Evolutionary conservation across 441 rosid species (phyloP).

Genomic region (Melastoma candidum): DNA sequence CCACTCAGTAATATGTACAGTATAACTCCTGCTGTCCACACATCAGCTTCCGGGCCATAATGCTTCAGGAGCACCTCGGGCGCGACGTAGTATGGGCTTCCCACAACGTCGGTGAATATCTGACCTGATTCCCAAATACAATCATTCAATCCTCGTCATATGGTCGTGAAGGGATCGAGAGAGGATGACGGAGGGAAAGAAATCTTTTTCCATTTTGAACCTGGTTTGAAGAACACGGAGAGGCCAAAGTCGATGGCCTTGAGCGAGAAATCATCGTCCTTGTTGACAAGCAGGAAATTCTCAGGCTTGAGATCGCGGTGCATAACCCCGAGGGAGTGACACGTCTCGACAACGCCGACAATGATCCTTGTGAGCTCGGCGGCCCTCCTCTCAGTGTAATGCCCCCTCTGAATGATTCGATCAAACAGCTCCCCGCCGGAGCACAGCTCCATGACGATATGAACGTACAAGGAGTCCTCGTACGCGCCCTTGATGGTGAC

Average conservation of each 20-base stretch:
- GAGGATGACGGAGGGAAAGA: not conserved
- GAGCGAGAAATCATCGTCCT: slow-evolving; percentile 92
- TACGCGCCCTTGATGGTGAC: slow-evolving; percentile 94
- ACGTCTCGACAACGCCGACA: slow-evolving; percentile 90
- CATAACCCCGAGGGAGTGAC: slow-evolving; percentile 95
- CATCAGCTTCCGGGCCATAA: slow-evolving; percentile 95
- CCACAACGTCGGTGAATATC: slow-evolving; percentile 84
- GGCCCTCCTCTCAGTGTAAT: slow-evolving; percentile 88
- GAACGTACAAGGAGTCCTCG: slow-evolving; percentile 76
- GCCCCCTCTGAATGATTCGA: slow-evolving; percentile 90
- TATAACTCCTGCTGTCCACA: slow-evolving; percentile 98
- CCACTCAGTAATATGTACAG: slow-evolving; percentile 89
- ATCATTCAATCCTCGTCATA: not conserved
- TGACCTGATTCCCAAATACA: slow-evolving; percentile 35
- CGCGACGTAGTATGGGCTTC: slow-evolving; percentile 95
- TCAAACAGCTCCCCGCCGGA: slow-evolving; percentile 92
- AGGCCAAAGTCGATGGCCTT: slow-evolving; percentile 98
- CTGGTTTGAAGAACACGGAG: slow-evolving; percentile 95
- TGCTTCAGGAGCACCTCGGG: slow-evolving; percentile 90
- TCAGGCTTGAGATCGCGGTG: slow-evolving; percentile 95
- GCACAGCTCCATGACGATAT: slow-evolving; percentile 95
- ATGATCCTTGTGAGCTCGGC: slow-evolving; percentile 87
- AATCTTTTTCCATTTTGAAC: slow-evolving; percentile 17
- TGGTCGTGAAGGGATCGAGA: not conserved
- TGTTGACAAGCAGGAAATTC: slow-evolving; percentile 91